phyloP scores from a whole-genome alignment of 2,329 filamentous ascomycete species.

The Aspergillus sp. region DNA sequence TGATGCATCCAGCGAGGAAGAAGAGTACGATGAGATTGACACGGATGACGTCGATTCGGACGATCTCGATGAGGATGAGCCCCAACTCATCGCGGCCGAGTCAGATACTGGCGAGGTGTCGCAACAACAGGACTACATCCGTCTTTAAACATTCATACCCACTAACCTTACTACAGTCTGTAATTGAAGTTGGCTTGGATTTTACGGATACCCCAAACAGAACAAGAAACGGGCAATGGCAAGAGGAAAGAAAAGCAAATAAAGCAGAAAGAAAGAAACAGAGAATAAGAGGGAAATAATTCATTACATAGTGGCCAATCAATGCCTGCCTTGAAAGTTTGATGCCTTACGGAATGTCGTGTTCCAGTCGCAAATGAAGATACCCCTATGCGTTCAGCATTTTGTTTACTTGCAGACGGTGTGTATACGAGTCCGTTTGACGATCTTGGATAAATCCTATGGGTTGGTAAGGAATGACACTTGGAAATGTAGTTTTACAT shows the following conservation, averaged over 20 bases:
- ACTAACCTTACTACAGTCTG: slow-evolving; percentile 20
- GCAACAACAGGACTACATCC: slow-evolving; percentile 57
- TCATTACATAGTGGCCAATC: neutral
- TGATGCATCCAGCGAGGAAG: slow-evolving; percentile 78
- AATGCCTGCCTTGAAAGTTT: neutral
- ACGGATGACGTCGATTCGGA: slow-evolving; percentile 76
- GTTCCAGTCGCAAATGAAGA: slow-evolving; percentile 11
- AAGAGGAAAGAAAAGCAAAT: neutral
- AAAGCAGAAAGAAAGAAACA: neutral
- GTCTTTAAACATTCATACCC: slow-evolving; percentile 40
- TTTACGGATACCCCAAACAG: neutral
- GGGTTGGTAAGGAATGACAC: neutral
- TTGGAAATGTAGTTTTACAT: neutral
- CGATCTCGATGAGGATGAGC: slow-evolving; percentile 48
- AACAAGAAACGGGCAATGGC: neutral
- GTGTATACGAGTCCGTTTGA: slow-evolving; percentile 1
- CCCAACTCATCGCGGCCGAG: slow-evolving; percentile 38
- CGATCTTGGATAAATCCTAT: neutral
- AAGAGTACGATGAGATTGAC: slow-evolving; percentile 62
- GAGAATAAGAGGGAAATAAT: neutral
- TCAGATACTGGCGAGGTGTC: slow-evolving; percentile 50
- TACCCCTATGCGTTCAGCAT: slow-evolving; percentile 16
- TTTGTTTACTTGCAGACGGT: neutral
- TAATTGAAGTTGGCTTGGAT: slow-evolving; percentile 12
- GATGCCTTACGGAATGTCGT: slow-evolving; percentile 4